Evolutionary conservation across 169 alveolate species (phyloP).

Genomic region (Plasmodium inui): DNA sequence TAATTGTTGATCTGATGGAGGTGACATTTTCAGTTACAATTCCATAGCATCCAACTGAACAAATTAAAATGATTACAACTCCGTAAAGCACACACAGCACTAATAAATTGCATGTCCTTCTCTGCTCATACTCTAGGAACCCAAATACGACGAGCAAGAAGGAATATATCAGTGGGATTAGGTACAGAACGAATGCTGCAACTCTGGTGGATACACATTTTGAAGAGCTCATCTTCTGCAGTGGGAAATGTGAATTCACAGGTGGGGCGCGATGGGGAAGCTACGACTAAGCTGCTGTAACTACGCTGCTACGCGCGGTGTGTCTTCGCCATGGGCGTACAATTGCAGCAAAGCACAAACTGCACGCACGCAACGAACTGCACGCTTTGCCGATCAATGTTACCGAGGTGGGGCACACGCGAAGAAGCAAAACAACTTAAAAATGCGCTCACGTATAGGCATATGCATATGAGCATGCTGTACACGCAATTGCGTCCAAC

Average conservation of each 20-base stretch:
- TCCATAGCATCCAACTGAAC: slow-evolving; percentile 71
- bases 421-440: not conserved
- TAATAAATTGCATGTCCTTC: slow-evolving; percentile 20
- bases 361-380: not conserved
- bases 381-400: not conserved
- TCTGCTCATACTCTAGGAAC: slow-evolving; percentile 34
- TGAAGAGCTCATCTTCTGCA: slow-evolving; percentile 70
- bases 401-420: slow-evolving; percentile 3
- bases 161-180: slow-evolving; percentile 60
- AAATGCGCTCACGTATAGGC: not conserved
- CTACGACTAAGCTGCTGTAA: not conserved
- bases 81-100: slow-evolving; percentile 38
- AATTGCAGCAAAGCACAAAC: not conserved
- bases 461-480: not conserved
- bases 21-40: slow-evolving; percentile 56
- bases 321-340: not conserved
- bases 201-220: slow-evolving; percentile 67
- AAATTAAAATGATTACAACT: slow-evolving; percentile 32
- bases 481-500: not conserved
- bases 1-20: slow-evolving; percentile 58
- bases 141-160: slow-evolving; percentile 49
- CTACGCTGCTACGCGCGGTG: not conserved
- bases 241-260: not conserved
- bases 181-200: slow-evolving; percentile 54
- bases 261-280: not conserved